Conservation (phyloP, 768 basidiomycete genomes). For the Tephrocybe sp. region DNA sequence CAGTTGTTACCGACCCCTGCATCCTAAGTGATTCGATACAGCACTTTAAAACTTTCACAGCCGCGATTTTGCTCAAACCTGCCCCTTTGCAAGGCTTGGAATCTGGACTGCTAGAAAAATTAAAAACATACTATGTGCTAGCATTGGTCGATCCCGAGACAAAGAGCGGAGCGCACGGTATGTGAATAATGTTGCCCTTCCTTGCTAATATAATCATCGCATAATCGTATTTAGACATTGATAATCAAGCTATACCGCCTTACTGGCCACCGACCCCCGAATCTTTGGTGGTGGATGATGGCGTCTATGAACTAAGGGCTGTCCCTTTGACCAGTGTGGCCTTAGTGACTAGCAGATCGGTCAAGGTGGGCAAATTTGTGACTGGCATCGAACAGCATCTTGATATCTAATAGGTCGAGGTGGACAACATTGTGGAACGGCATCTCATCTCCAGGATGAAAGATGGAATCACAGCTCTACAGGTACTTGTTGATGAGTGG, state of each 20-base stretch:
- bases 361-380: constrained; percentile 57
- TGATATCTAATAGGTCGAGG: constrained; percentile 55
- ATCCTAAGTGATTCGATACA: constrained; percentile 26
- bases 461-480: constrained; percentile 52
- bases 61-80: constrained; percentile 71
- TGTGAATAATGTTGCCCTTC: constrained; percentile 2
- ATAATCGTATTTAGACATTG: constrained; percentile 47
- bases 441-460: constrained; percentile 64
- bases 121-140: constrained; percentile 65
- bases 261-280: constrained; percentile 69
- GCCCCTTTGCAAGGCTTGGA: constrained; percentile 48
- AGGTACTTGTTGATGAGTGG: constrained; percentile 60
- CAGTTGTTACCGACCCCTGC: neutral
- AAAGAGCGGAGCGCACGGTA: constrained; percentile 57
- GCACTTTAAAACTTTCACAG: constrained; percentile 74
- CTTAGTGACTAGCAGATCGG: constrained; percentile 63
- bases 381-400: neutral
- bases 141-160: constrained; percentile 67
- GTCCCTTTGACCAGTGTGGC: constrained; percentile 75
- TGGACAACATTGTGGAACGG: constrained; percentile 64
- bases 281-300: constrained; percentile 45
- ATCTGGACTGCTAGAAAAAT: constrained; percentile 44
- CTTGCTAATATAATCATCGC: neutral
- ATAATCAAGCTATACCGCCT: constrained; percentile 62
- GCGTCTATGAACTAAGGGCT: constrained; percentile 63